Conservation (phyloP, 768 basidiomycete genomes). For the Suillus bovinus region DNA sequence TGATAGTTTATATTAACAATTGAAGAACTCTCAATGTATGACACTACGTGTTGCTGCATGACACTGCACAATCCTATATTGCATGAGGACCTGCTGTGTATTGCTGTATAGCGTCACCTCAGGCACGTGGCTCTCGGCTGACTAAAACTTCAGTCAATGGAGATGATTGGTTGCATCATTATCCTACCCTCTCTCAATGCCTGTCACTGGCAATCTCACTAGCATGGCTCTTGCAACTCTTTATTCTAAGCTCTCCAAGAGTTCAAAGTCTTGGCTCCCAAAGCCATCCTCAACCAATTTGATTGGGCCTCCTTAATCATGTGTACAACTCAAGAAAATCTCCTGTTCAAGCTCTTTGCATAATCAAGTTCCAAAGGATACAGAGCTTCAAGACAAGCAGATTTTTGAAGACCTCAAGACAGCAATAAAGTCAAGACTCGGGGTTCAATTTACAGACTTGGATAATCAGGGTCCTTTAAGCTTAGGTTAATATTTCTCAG, state of each 20-base stretch:
- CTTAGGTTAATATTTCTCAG: conserved; percentile 1
- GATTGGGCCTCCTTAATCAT: neutral
- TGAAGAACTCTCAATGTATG: too few relatives aligned
- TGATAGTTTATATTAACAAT: too few relatives aligned
- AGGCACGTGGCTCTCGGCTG: neutral
- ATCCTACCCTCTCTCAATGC: neutral
- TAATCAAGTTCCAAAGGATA: neutral
- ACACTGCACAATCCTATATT: too few relatives aligned
- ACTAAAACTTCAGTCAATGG: neutral
- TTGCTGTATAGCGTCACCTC: too few relatives aligned
- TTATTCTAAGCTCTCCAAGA: neutral
- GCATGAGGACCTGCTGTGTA: too few relatives aligned
- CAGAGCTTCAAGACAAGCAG: neutral
- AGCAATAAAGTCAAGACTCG: neutral
- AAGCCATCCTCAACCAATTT: neutral
- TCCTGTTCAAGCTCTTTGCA: neutral
- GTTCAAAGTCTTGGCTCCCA: neutral
- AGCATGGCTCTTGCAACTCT: neutral
- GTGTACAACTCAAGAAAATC: neutral
- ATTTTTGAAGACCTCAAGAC: neutral
- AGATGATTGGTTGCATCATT: neutral
- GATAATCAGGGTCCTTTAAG: neutral
- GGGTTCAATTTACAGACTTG: neutral
- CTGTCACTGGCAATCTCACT: neutral
- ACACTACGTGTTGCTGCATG: too few relatives aligned